A percentile compares a stretch with the other conserved stretches of the same genome.
phyloP scores from a whole-genome alignment of 208 protist genomes.

The Angomonas deanei region DNA sequence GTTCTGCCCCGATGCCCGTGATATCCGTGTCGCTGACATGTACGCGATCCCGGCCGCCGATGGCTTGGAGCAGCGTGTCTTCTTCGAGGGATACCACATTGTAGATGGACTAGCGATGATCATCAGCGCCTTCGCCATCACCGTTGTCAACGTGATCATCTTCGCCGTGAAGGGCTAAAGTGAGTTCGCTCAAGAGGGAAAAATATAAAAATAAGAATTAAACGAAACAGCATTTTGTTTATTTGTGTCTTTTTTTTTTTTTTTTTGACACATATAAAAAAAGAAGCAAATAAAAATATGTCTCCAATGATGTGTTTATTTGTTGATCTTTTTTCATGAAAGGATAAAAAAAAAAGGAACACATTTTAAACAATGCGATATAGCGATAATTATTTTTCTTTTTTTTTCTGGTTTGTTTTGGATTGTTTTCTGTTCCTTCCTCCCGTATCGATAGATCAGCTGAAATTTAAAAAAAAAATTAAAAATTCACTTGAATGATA shows the following conservation, averaged over 20 bases:
- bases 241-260: conserved; percentile 11
- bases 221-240: conserved; percentile 4
- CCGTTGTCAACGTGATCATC: conserved; percentile 22
- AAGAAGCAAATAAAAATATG: too few species aligned
- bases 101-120: conserved; percentile 50
- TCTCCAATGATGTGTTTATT: too few species aligned
- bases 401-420: too few species aligned
- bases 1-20: conserved; percentile 22
- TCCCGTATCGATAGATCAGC: too few species aligned
- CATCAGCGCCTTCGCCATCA: conserved; percentile 29
- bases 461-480: too few species aligned
- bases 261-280: too few species aligned
- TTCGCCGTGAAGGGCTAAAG: conserved; percentile 29
- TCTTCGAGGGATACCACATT: conserved; percentile 35
- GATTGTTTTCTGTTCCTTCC: too few species aligned
- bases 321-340: too few species aligned
- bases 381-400: too few species aligned
- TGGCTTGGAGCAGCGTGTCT: conserved; percentile 21
- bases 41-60: conserved; percentile 12
- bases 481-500: too few species aligned
- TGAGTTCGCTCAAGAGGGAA: neutral
- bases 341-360: too few species aligned
- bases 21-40: neutral
- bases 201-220: neutral
- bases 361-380: too few species aligned